These are phyloP conservation scores for Phytophthora sansomeana DNA, from an alignment of 352 stramenopile genomes.

Conservation along the genomic window DNA sequence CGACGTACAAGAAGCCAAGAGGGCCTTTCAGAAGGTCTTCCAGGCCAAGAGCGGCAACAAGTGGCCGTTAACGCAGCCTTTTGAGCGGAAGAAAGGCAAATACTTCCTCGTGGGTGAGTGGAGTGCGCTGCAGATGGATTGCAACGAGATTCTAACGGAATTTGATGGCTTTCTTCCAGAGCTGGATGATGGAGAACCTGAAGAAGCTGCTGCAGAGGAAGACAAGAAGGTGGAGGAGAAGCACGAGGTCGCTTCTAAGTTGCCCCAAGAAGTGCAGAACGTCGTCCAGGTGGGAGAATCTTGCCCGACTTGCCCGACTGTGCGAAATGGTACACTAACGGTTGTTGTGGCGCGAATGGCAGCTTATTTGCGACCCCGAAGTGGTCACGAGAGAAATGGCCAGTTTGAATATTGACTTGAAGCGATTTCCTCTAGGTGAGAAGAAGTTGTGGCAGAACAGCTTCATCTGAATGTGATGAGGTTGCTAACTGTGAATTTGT, in stretches of 20 bases:
- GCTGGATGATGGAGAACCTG: slow-evolving; percentile 46
- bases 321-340: no score
- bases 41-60: slow-evolving; percentile 63
- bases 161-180: slow-evolving; percentile 28
- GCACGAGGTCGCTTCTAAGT: slow-evolving; percentile 31
- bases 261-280: slow-evolving; percentile 45
- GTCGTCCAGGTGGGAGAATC: slow-evolving; percentile 40
- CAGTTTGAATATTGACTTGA: slow-evolving; percentile 59
- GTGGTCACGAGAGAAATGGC: slow-evolving; percentile 56
- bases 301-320: no score
- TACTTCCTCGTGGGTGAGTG: slow-evolving; percentile 73
- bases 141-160: slow-evolving; percentile 1
- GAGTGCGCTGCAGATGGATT: neutral
- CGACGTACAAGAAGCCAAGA: slow-evolving; percentile 43
- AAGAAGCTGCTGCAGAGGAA: slow-evolving; percentile 28
- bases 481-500: neutral
- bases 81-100: slow-evolving; percentile 60
- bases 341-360: neutral
- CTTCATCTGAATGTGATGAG: no score
- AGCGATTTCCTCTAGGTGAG: slow-evolving; percentile 58
- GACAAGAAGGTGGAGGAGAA: slow-evolving; percentile 40
- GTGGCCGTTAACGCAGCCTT: slow-evolving; percentile 57
- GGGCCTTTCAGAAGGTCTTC: slow-evolving; percentile 62
- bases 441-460: no score
- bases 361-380: slow-evolving; percentile 65